Conservation (phyloP, 2,329 filamentous ascomycete species). For the Apiospora koreana region DNA sequence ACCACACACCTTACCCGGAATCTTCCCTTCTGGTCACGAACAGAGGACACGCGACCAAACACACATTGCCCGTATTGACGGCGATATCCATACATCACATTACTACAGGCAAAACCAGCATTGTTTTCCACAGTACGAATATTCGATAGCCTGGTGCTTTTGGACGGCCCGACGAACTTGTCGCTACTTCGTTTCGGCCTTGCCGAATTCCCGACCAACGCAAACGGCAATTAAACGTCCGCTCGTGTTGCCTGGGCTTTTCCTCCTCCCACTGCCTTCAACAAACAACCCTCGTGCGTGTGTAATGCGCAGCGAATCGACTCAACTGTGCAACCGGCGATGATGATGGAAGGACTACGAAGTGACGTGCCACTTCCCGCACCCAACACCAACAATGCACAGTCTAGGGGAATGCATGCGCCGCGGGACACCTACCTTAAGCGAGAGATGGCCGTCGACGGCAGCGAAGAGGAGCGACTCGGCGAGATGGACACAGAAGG, state of each 20-base stretch:
- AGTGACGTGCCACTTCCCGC: conserved; percentile 18
- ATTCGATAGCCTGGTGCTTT: conserved; percentile 7
- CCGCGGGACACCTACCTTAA: conserved; percentile 29
- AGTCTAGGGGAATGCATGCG: conserved; percentile 24
- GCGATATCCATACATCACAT: background rate
- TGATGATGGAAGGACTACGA: conserved; percentile 26
- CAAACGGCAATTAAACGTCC: conserved; percentile 3
- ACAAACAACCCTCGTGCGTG: background rate
- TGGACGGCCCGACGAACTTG: conserved; percentile 5
- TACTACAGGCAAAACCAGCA: background rate
- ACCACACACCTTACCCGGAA: background rate
- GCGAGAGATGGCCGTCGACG: conserved; percentile 27
- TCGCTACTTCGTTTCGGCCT: conserved; percentile 4
- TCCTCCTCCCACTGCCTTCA: background rate
- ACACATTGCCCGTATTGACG: background rate
- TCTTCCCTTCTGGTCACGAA: background rate
- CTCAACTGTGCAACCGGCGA: conserved; percentile 12
- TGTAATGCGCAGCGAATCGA: conserved; percentile 16
- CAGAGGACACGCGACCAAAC: conserved; percentile 6
- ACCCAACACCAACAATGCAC: conserved; percentile 20
- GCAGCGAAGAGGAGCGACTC: conserved; percentile 23
- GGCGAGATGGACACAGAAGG: conserved; percentile 32
- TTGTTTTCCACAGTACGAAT: background rate
- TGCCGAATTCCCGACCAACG: background rate
- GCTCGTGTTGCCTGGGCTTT: background rate